Conservation (phyloP, 148 eudicot species). For the Bassia scoparia region DNA sequence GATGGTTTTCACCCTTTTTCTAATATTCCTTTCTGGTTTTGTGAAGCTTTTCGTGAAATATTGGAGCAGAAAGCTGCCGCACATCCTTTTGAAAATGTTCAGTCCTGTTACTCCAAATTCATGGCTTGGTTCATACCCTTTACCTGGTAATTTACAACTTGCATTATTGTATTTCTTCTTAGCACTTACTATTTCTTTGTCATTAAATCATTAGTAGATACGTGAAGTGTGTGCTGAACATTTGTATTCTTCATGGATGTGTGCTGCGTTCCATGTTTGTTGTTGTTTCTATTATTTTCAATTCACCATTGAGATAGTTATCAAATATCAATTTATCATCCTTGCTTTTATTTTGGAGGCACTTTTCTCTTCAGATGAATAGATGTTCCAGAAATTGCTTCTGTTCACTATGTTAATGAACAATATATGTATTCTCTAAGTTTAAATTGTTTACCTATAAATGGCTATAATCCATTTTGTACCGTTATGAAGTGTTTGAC, state of each 20-base stretch:
- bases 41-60: conserved; percentile 79
- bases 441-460: no score
- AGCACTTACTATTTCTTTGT: background rate
- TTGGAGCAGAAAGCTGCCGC: conserved; percentile 82
- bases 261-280: background rate
- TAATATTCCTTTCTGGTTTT: background rate
- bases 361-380: background rate
- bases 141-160: conserved; percentile 54
- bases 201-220: background rate
- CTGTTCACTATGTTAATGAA: no score
- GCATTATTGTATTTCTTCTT: background rate
- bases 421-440: no score
- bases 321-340: no score
- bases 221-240: background rate
- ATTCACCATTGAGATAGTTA: background rate
- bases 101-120: conserved; percentile 81
- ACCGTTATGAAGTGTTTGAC: background rate
- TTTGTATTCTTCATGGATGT: background rate
- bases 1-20: background rate
- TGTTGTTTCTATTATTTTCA: background rate
- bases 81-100: conserved; percentile 98
- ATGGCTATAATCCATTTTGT: background rate
- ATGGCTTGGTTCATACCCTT: conserved; percentile 87
- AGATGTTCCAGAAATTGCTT: no score
- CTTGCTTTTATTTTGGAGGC: background rate